These are phyloP conservation scores for Serendipita vermifera DNA, from an alignment of 768 basidiomycete species.

Conservation along the genomic window DNA sequence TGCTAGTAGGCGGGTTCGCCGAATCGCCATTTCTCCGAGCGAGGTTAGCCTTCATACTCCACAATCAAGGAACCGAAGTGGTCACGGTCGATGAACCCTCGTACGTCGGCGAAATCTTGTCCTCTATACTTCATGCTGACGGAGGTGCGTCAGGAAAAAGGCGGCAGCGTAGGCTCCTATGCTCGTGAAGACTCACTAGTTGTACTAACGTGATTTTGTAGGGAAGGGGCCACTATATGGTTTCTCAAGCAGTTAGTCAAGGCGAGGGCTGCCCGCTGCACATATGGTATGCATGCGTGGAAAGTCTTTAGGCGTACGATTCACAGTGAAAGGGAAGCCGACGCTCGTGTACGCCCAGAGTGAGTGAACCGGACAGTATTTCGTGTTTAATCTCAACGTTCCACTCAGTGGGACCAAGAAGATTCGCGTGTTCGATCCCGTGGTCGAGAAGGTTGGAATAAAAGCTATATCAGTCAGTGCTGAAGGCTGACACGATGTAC, in stretches of 20 bases:
- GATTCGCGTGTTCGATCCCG: background rate
- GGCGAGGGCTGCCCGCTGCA: background rate
- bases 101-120: background rate
- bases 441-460: background rate
- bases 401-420: background rate
- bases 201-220: background rate
- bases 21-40: slow-evolving; percentile 5
- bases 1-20: slow-evolving; percentile 9
- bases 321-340: background rate
- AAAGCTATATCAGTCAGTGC: background rate
- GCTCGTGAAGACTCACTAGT: background rate
- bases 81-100: slow-evolving; percentile 8
- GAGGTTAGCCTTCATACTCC: background rate
- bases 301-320: background rate
- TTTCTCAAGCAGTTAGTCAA: background rate
- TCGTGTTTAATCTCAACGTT: background rate
- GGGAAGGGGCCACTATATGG: slow-evolving; percentile 2
- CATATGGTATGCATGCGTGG: background rate
- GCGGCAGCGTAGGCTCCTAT: slow-evolving; percentile 1
- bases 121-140: background rate
- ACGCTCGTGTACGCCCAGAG: background rate
- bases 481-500: background rate
- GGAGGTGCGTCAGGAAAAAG: background rate
- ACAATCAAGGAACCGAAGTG: background rate
- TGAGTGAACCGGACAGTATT: background rate